Percentiles rank a stretch among this genome's conserved stretches.
Evolutionary conservation across 2,329 filamentous ascomycete genomes (phyloP).

Genomic region (Leptosphaerulina australis): DNA sequence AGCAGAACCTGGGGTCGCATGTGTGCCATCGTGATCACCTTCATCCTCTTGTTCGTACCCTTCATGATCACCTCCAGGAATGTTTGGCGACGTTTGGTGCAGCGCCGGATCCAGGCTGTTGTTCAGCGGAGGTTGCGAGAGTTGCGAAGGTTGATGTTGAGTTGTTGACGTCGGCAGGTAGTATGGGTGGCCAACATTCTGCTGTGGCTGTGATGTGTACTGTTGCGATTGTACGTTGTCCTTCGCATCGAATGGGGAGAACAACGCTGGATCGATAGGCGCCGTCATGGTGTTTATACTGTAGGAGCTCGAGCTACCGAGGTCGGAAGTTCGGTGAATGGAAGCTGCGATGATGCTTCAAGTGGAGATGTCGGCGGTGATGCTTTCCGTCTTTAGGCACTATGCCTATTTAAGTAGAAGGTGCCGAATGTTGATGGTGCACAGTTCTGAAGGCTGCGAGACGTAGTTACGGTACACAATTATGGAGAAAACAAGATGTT

Average conservation of each 20-base stretch:
- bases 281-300: conserved; percentile 39
- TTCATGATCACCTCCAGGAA: conserved; percentile 30
- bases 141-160: conserved; percentile 31
- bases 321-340: conserved; percentile 6
- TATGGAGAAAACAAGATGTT: no score
- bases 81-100: conserved; percentile 39
- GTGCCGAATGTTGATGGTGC: no score
- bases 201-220: conserved; percentile 36
- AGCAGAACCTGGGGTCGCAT: conserved; percentile 38
- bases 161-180: conserved; percentile 36
- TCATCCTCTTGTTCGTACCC: conserved; percentile 41
- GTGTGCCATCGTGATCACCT: conserved; percentile 38
- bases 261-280: conserved; percentile 42
- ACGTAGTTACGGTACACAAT: no score
- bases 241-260: conserved; percentile 31
- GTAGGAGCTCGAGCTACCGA: not conserved
- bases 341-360: not conserved
- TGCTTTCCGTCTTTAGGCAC: no score
- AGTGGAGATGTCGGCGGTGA: not conserved
- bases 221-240: conserved; percentile 21
- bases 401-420: no score
- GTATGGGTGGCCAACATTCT: conserved; percentile 37
- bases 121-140: conserved; percentile 25
- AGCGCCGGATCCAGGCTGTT: conserved; percentile 41
- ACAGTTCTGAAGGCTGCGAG: not conserved